Conservation (phyloP, 2,329 filamentous ascomycete genomes). For the Esteya vermicola region DNA sequence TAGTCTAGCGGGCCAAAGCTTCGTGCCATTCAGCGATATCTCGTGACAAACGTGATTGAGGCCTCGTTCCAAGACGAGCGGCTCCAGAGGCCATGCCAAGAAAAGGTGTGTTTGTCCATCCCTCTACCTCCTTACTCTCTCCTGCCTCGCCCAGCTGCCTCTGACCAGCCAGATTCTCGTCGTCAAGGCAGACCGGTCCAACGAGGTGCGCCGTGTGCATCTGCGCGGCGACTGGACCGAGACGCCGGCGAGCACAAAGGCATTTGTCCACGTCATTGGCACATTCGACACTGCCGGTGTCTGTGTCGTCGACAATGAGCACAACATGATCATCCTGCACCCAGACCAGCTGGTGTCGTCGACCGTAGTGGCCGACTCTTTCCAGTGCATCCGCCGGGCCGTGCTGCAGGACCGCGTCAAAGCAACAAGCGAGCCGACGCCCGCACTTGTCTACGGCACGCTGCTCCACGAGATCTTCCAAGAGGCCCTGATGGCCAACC, state of each 20-base stretch:
- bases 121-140: not conserved
- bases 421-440: slow-evolving; percentile 65
- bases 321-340: slow-evolving; percentile 80
- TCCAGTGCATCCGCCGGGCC: slow-evolving; percentile 77
- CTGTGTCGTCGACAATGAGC: slow-evolving; percentile 69
- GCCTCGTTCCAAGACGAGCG: slow-evolving; percentile 51
- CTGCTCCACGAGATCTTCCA: slow-evolving; percentile 95
- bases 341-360: slow-evolving; percentile 92
- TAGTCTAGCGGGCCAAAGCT: slow-evolving; percentile 49
- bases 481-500: slow-evolving; percentile 68
- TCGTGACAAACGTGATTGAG: slow-evolving; percentile 61
- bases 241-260: slow-evolving; percentile 50
- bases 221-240: slow-evolving; percentile 80
- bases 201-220: slow-evolving; percentile 51
- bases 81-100: slow-evolving; percentile 38
- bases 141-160: not conserved
- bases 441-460: slow-evolving; percentile 79
- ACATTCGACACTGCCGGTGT: slow-evolving; percentile 54
- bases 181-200: slow-evolving; percentile 66
- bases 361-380: slow-evolving; percentile 92
- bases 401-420: slow-evolving; percentile 93
- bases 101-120: slow-evolving; percentile 49
- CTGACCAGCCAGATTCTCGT: slow-evolving; percentile 47
- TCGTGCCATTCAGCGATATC: slow-evolving; percentile 74
- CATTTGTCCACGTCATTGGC: slow-evolving; percentile 79